Percentiles rank a stretch among this genome's conserved stretches.
These are phyloP conservation scores for Coemansia sp. DNA, from an alignment of 192 early-diverging fungal genomes.

Conservation along the genomic window DNA sequence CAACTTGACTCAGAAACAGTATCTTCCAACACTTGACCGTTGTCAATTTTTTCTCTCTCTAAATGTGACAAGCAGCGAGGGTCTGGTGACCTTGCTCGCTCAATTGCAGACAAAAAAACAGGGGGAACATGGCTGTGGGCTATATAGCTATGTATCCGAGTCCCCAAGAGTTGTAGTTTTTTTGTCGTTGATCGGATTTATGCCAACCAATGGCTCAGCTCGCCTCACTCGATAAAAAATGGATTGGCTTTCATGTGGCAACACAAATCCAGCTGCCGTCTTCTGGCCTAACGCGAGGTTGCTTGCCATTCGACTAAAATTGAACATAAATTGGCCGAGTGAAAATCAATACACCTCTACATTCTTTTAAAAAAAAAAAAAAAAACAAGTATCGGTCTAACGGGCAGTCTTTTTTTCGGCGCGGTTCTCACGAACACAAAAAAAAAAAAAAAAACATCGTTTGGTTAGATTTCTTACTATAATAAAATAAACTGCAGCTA, in stretches of 20 bases:
- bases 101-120: background rate
- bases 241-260: background rate
- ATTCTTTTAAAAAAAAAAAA: too few relatives aligned
- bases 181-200: background rate
- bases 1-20: background rate
- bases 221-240: background rate
- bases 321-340: background rate
- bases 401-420: background rate
- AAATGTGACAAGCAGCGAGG: background rate
- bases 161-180: background rate
- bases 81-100: background rate
- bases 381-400: background rate
- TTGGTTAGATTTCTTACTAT: background rate
- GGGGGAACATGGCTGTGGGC: background rate
- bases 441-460: too few relatives aligned
- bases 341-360: background rate
- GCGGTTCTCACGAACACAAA: background rate
- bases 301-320: background rate
- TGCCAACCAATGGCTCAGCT: background rate
- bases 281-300: background rate
- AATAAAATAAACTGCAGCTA: background rate
- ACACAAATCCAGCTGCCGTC: background rate
- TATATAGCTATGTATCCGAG: background rate
- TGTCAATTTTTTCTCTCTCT: too few relatives aligned
- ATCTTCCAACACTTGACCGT: too few relatives aligned